These are phyloP conservation scores for Clathrospora elynae DNA, from an alignment of 2,329 filamentous ascomycete species.

Conservation along the genomic window DNA sequence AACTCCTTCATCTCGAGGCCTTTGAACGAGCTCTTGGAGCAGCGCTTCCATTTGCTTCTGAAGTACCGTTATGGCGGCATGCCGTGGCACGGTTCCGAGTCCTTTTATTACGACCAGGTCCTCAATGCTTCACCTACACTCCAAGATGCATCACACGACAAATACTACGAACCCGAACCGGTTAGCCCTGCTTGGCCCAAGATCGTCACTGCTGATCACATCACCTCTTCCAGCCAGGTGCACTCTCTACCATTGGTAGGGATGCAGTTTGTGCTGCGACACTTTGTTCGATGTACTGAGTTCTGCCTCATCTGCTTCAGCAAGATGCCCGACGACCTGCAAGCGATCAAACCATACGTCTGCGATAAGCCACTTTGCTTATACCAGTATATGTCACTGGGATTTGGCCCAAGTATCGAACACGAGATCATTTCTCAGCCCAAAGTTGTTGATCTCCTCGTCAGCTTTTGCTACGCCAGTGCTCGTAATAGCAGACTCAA, in stretches of 20 bases:
- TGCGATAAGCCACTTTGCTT: conserved; percentile 77
- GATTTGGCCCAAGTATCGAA: conserved; percentile 83
- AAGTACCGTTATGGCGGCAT: conserved; percentile 62
- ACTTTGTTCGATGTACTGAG: conserved; percentile 79
- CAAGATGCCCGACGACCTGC: conserved; percentile 66
- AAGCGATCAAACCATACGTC: conserved; percentile 74
- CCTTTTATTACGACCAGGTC: conserved; percentile 58
- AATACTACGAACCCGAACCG: conserved; percentile 47
- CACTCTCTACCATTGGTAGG: conserved; percentile 62
- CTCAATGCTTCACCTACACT: conserved; percentile 35
- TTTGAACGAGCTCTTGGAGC: conserved; percentile 69
- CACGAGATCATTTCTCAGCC: conserved; percentile 81
- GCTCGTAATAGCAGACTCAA: conserved; percentile 52
- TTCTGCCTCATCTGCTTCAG: conserved; percentile 87
- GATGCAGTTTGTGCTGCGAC: conserved; percentile 78
- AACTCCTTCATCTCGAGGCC: conserved; percentile 74
- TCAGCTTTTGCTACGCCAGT: conserved; percentile 78
- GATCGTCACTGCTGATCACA: conserved; percentile 59
- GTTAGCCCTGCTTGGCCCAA: conserved; percentile 48
- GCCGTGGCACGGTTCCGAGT: conserved; percentile 72
- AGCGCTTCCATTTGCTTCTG: conserved; percentile 66
- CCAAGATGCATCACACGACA: conserved; percentile 45
- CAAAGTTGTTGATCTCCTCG: conserved; percentile 79
- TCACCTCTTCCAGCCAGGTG: conserved; percentile 43
- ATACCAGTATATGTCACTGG: conserved; percentile 86